Evolutionary conservation across 148 eudicot species (phyloP).

Genomic region (Camellia sinensis): DNA sequence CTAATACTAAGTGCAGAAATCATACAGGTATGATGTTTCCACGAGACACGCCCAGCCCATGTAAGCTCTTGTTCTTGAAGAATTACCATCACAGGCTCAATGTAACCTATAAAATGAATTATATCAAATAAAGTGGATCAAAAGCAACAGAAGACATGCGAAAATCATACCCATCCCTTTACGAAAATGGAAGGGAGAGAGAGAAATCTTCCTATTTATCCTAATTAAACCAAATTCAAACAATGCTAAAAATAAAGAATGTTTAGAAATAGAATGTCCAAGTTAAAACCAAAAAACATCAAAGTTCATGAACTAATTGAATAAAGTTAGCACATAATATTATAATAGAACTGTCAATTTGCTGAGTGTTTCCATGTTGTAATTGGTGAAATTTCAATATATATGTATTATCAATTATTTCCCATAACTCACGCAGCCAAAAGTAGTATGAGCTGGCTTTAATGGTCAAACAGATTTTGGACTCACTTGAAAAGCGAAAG

Average conservation of each 20-base stretch:
- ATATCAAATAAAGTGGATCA: not conserved
- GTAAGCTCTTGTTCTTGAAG: conserved; percentile 94
- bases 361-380: not conserved
- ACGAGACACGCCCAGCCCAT: conserved; percentile 91
- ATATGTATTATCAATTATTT: not conserved
- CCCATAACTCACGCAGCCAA: not conserved
- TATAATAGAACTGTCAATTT: not conserved
- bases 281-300: not conserved
- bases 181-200: not conserved
- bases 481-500: conserved; percentile 2
- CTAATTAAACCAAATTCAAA: not conserved
- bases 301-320: conserved; percentile 5
- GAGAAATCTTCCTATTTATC: not conserved
- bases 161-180: not conserved
- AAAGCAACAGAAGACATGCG: not conserved
- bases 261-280: not conserved
- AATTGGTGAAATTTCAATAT: not conserved
- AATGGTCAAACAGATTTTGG: not conserved
- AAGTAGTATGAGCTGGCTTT: not conserved
- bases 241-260: not conserved
- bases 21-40: conserved; percentile 93
- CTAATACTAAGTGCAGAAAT: conserved; percentile 90
- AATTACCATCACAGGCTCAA: conserved; percentile 92
- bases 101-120: conserved; percentile 54
- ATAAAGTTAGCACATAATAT: not conserved